Evolutionary conservation across 129 eudicot genomes (phyloP).

Genomic region (Cynara cardunculus): DNA sequence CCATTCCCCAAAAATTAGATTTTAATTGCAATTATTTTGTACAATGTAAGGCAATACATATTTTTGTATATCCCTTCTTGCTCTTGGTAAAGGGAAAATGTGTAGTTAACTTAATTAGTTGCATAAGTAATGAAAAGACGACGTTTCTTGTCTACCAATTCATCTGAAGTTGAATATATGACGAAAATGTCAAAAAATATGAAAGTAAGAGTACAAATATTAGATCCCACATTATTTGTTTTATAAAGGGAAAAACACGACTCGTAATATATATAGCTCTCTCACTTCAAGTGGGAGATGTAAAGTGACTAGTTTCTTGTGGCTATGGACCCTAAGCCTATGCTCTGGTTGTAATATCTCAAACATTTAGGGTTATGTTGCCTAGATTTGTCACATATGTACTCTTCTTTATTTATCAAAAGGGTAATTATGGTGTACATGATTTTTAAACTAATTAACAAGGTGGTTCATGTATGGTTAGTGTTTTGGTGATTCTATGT

Average conservation of each 20-base stretch:
- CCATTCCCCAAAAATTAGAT: neutral
- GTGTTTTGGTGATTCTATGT: too few species aligned
- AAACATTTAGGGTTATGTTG: neutral
- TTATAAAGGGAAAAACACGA: constrained; percentile 23
- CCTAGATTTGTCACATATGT: constrained; percentile 5
- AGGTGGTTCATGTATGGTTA: neutral
- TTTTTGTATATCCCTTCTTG: too few species aligned
- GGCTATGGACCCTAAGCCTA: constrained; percentile 18
- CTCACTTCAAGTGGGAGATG: constrained; percentile 14
- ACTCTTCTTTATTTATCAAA: neutral
- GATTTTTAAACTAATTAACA: too few species aligned
- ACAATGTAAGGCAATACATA: neutral
- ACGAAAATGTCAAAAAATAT: neutral
- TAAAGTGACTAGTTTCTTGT: constrained; percentile 11
- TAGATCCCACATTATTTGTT: neutral
- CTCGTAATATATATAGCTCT: constrained; percentile 7
- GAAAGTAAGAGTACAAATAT: neutral
- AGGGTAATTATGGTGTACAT: neutral
- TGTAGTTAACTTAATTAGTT: neutral
- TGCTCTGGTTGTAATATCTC: neutral
- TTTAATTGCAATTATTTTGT: too few species aligned
- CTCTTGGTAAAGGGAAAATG: too few species aligned
- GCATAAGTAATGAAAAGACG: neutral
- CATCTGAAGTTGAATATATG: neutral
- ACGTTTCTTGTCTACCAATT: neutral